Base-by-base conservation (phyloP, 106 monocot genomes). In the Cymbidium sinense region DNA sequence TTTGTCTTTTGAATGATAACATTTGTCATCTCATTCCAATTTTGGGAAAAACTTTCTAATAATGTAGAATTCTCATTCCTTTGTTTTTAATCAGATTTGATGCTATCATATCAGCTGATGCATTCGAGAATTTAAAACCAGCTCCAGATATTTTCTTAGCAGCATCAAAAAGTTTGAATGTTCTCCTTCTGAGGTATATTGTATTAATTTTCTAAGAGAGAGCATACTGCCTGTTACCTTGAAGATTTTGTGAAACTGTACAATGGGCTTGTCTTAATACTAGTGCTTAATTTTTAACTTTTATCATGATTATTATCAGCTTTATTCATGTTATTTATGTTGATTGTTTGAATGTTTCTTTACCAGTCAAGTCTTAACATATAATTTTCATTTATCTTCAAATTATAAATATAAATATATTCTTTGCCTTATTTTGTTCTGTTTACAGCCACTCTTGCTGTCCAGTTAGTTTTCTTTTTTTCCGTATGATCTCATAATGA, bases 131-230 rank as follows among this genome's bases (percentile, higher is more conserved):
- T 71, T 72, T 98, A 79, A 98, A 94, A 83, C 98, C 98, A 81
- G 94, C 98, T 58, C 98, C 98, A 65, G 98, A 98, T 92, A 98
- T 98, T 35, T 98, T 94, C 47, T 86, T 94, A 76, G 90, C 98
- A 71, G 94, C 98, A 50, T 90, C 98, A 70, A 92, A 84, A 82
- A 87, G 35, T 79, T 83, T 98, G 80, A 75, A 81, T 76, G 84
- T 90, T 34, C 79, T 84, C 79, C 90, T 70, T 78, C 74, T 76
- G 94, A 94, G 94, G 98, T 94, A 94, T 81, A 13, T 50, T 33
- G 61, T 41, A 44, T 25, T 34, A 54, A 51, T 73, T 50, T 3
- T 70, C 36, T 21, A 39, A n/a, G 28, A 30, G 27, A n/a, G 50
- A 27, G 43, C 19, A 31, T 67, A 67, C 65, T 67, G 7, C 0